Conservation (phyloP, 257 asterid species). For the Rehmannia glutinosa region DNA sequence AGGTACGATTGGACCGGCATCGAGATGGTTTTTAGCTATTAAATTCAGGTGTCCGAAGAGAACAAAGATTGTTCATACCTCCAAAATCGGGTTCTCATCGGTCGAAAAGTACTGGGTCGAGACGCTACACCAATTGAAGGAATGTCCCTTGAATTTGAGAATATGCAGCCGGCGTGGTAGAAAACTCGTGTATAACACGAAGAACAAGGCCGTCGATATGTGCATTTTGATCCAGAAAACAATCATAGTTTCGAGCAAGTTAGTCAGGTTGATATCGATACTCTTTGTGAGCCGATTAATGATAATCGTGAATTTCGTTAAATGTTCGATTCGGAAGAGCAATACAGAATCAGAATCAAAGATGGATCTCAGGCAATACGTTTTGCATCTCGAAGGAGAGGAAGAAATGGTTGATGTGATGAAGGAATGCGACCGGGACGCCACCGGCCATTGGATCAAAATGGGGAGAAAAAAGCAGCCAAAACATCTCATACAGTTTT, state of each 20-base stretch:
- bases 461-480: constrained; percentile 64
- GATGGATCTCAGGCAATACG: constrained; percentile 45
- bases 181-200: constrained; percentile 39
- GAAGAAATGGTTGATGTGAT: constrained; percentile 54
- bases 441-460: constrained; percentile 49
- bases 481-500: constrained; percentile 33
- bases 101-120: constrained; percentile 66
- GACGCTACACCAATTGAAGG: constrained; percentile 42
- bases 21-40: constrained; percentile 56
- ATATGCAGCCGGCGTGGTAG: constrained; percentile 36
- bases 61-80: background rate
- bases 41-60: constrained; percentile 55
- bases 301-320: constrained; percentile 21
- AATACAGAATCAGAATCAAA: constrained; percentile 33
- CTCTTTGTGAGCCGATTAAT: constrained; percentile 27
- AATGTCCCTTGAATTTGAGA: constrained; percentile 42
- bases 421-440: constrained; percentile 45
- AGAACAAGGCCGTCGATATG: constrained; percentile 31
- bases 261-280: constrained; percentile 47
- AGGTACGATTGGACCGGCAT: constrained; percentile 73
- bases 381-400: constrained; percentile 78
- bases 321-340: constrained; percentile 6
- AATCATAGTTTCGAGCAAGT: constrained; percentile 56
- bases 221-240: constrained; percentile 51
- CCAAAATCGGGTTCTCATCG: constrained; percentile 9